Conservation (phyloP, 2,329 filamentous ascomycete genomes). For the Ceratocystiopsis minuta region DNA sequence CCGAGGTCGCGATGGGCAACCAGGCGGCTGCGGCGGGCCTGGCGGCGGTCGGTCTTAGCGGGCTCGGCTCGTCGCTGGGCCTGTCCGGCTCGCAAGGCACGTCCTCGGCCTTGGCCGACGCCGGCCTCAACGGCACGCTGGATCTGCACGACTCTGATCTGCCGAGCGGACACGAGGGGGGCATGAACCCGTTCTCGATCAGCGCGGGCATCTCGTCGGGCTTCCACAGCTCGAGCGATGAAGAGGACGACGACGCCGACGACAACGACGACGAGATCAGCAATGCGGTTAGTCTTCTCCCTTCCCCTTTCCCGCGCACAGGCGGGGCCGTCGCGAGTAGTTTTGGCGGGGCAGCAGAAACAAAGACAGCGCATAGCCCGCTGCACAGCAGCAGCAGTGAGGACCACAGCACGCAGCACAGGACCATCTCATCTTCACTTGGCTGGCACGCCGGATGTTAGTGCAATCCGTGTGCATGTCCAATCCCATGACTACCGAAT, state of each 20-base stretch:
- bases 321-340: too few species aligned
- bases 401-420: too few species aligned
- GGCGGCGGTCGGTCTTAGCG: conserved; percentile 29
- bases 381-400: too few species aligned
- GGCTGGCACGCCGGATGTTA: too few species aligned
- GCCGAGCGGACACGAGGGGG: conserved; percentile 37
- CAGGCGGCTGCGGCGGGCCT: conserved; percentile 35
- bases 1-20: conserved; percentile 72
- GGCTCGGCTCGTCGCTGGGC: conserved; percentile 23
- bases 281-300: conserved; percentile 39
- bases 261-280: conserved; percentile 57
- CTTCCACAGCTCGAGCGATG: conserved; percentile 87
- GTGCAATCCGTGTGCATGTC: too few species aligned
- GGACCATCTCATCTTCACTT: too few species aligned
- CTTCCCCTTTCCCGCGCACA: too few species aligned
- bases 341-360: too few species aligned
- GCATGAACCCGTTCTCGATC: conserved; percentile 44
- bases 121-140: conserved; percentile 59
- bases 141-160: conserved; percentile 33
- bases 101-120: conserved; percentile 59
- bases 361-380: too few species aligned
- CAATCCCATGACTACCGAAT: too few species aligned
- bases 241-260: conserved; percentile 89
- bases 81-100: conserved; percentile 21
- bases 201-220: conserved; percentile 61